These are phyloP conservation scores for Aspergillus sclerotioniger DNA, from an alignment of 495 filamentous ascomycete genomes.

Conservation along the genomic window DNA sequence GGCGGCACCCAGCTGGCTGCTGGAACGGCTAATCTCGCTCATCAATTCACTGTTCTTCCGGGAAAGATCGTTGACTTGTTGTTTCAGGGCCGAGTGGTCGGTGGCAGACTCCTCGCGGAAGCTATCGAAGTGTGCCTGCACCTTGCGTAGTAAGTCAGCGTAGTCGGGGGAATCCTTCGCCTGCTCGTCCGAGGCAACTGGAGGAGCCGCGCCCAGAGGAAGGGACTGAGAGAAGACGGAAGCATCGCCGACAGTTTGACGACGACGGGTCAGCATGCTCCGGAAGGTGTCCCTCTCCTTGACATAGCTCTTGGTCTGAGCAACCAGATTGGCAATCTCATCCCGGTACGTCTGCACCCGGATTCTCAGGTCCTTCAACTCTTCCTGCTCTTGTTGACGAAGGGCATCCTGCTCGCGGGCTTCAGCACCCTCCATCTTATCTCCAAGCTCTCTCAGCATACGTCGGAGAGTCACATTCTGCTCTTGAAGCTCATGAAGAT, in stretches of 20 bases:
- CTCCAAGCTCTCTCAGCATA: constrained; percentile 76
- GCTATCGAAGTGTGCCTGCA: constrained; percentile 85
- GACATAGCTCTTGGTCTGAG: constrained; percentile 85
- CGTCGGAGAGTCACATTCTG: constrained; percentile 82
- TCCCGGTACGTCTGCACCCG: constrained; percentile 60
- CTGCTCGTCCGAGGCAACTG: constrained; percentile 39
- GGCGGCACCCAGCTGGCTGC: constrained; percentile 76
- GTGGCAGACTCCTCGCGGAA: constrained; percentile 81
- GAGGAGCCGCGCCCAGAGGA: constrained; percentile 42
- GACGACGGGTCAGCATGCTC: constrained; percentile 78
- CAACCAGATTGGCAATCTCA: constrained; percentile 75
- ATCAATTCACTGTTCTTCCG: constrained; percentile 78
- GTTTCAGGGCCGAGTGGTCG: constrained; percentile 75
- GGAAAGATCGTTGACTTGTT: constrained; percentile 80
- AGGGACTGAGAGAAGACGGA: constrained; percentile 66
- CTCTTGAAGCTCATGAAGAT: constrained; percentile 79
- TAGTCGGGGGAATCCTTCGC: constrained; percentile 57
- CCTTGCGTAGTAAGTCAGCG: constrained; percentile 69
- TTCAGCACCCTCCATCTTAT: constrained; percentile 89
- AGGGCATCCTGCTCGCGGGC: constrained; percentile 66
- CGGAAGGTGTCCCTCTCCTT: constrained; percentile 97
- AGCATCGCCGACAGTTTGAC: constrained; percentile 59
- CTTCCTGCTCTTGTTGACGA: constrained; percentile 67
- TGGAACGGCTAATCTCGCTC: constrained; percentile 71
- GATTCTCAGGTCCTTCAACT: constrained; percentile 66